These are phyloP conservation scores for Exserohilum turcica DNA, from an alignment of 2,329 filamentous ascomycete genomes.

Conservation along the genomic window DNA sequence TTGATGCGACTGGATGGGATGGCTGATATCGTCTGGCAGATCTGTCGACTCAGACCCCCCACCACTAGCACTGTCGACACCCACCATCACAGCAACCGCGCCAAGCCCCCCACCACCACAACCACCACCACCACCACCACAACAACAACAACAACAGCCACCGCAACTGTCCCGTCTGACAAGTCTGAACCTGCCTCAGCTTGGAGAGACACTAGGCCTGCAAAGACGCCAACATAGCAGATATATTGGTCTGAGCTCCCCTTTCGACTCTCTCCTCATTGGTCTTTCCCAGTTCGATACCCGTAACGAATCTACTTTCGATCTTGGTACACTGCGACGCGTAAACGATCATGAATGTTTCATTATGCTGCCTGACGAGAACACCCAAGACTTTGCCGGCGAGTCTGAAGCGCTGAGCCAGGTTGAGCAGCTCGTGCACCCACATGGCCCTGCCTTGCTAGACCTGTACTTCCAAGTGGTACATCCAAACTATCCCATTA, in stretches of 20 bases:
- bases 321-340: constrained; percentile 67
- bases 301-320: constrained; percentile 77
- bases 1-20: constrained; percentile 10
- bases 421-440: constrained; percentile 76
- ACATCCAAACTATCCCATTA: constrained; percentile 80
- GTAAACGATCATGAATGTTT: constrained; percentile 81
- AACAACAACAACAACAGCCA: constrained; percentile 28
- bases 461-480: constrained; percentile 82
- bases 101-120: constrained; percentile 45
- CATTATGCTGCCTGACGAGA: constrained; percentile 75
- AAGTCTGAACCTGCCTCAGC: constrained; percentile 41
- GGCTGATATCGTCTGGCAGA: constrained; percentile 40
- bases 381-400: constrained; percentile 73
- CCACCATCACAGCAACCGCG: constrained; percentile 49
- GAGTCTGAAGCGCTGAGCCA: constrained; percentile 70
- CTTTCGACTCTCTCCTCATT: constrained; percentile 83
- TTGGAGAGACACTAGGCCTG: constrained; percentile 66
- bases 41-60: constrained; percentile 48
- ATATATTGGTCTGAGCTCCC: constrained; percentile 81
- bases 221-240: constrained; percentile 80
- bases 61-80: constrained; percentile 47
- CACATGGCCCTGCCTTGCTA: constrained; percentile 76
- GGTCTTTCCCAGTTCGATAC: constrained; percentile 80
- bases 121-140: constrained; percentile 9
- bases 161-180: constrained; percentile 36